Evolutionary conservation across 2,329 filamentous ascomycete species (phyloP).

Genomic region (Ceratocystis cubensis): DNA sequence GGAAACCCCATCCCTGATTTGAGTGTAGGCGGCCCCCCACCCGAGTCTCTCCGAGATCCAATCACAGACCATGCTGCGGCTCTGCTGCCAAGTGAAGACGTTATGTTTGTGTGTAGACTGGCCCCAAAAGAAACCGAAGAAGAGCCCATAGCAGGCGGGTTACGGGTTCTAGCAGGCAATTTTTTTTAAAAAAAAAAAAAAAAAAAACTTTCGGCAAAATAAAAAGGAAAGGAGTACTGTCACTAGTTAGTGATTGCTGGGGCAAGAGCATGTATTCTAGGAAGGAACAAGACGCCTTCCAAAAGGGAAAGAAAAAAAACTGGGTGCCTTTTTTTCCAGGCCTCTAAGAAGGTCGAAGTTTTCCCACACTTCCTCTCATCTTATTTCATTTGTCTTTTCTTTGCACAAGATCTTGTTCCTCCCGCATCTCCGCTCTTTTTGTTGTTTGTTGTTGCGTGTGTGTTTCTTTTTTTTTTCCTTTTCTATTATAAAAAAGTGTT

Average conservation of each 20-base stretch:
- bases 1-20: not conserved
- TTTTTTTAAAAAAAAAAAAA: not conserved
- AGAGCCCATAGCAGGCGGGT: not conserved
- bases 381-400: slow-evolving; percentile 23
- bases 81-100: not conserved
- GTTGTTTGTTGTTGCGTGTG: slow-evolving; percentile 17
- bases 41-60: slow-evolving; percentile 11
- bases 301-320: slow-evolving; percentile 1
- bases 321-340: slow-evolving; percentile 18
- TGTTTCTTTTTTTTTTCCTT: slow-evolving; percentile 20
- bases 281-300: not conserved
- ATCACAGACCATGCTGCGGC: slow-evolving; percentile 12
- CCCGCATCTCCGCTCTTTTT: slow-evolving; percentile 22
- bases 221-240: not conserved
- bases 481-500: slow-evolving; percentile 16
- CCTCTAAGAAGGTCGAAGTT: slow-evolving; percentile 10
- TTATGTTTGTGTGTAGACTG: not conserved
- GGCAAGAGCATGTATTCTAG: not conserved
- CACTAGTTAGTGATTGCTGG: not conserved
- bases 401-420: slow-evolving; percentile 25
- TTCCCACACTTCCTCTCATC: slow-evolving; percentile 18
- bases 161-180: not conserved
- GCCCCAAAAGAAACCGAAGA: not conserved
- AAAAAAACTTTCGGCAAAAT: not conserved
- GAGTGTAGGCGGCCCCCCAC: not conserved